Evolutionary conservation across 345 rosid genomes (phyloP).

Genomic region (Combretum micranthum): DNA sequence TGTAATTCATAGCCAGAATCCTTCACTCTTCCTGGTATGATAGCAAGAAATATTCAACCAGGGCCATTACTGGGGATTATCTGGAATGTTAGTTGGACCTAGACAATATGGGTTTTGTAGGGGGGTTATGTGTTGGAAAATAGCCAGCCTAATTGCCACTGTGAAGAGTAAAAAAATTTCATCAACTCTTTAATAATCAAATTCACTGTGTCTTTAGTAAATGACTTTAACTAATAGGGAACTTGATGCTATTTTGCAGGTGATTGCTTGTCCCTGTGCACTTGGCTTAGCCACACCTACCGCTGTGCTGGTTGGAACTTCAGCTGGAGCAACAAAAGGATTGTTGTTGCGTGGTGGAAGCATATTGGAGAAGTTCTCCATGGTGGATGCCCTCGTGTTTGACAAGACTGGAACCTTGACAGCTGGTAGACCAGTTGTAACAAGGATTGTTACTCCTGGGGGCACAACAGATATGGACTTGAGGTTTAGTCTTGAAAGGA

Average conservation of each 20-base stretch:
- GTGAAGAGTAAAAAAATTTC: too few species aligned
- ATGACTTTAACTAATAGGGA: neutral
- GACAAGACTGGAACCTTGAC: conserved; percentile 97
- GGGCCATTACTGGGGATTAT: too few species aligned
- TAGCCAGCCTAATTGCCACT: too few species aligned
- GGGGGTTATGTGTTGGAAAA: too few species aligned
- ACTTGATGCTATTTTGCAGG: conserved; percentile 36
- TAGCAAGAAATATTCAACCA: too few species aligned
- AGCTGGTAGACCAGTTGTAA: conserved; percentile 84
- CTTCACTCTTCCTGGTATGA: too few species aligned
- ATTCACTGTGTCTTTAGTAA: neutral
- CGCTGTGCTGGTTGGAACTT: conserved; percentile 96
- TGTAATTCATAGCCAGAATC: too few species aligned
- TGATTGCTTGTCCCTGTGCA: conserved; percentile 98
- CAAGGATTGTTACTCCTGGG: conserved; percentile 46
- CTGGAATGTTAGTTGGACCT: too few species aligned
- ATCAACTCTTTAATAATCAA: neutral
- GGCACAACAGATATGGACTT: conserved; percentile 18
- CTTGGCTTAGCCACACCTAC: conserved; percentile 99
- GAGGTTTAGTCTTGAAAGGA: conserved; percentile 41
- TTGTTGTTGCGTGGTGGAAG: conserved; percentile 90
- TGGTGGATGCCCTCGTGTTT: conserved; percentile 70
- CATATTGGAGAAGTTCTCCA: conserved; percentile 83
- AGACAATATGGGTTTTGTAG: too few species aligned
- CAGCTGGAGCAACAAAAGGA: conserved; percentile 91